These are phyloP conservation scores for Metschnikowia kofuensis DNA, from an alignment of 805 yeast genomes.

Conservation along the genomic window DNA sequence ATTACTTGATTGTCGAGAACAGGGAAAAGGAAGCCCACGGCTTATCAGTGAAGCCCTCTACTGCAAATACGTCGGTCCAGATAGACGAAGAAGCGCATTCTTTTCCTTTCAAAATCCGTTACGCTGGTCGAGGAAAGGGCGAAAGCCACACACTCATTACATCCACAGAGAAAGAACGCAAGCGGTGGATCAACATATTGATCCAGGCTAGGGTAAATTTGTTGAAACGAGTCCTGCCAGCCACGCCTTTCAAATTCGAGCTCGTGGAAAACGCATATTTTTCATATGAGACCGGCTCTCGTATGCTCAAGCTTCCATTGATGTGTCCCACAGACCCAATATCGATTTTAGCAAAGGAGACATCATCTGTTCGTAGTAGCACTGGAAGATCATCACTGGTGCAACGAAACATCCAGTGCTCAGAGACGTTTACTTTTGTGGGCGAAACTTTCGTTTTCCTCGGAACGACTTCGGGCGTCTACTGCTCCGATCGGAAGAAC, in stretches of 20 bases:
- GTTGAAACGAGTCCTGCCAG: slow-evolving; percentile 26
- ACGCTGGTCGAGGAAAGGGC: slow-evolving; percentile 53
- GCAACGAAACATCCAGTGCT: slow-evolving; percentile 40
- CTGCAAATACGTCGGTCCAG: neutral
- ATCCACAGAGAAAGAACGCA: slow-evolving; percentile 47
- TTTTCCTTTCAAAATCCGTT: slow-evolving; percentile 52
- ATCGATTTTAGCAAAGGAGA: slow-evolving; percentile 22
- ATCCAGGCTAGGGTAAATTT: slow-evolving; percentile 44
- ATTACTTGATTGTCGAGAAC: slow-evolving; percentile 51
- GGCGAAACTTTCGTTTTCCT: slow-evolving; percentile 47
- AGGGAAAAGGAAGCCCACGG: slow-evolving; percentile 13
- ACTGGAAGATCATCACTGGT: slow-evolving; percentile 18
- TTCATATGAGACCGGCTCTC: slow-evolving; percentile 57
- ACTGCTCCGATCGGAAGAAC: slow-evolving; percentile 42
- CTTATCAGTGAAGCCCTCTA: neutral
- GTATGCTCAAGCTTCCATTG: slow-evolving; percentile 50
- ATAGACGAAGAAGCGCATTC: slow-evolving; percentile 27
- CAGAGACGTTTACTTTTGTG: slow-evolving; percentile 44
- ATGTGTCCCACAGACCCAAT: slow-evolving; percentile 53
- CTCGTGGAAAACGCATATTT: slow-evolving; percentile 58
- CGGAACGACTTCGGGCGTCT: slow-evolving; percentile 67
- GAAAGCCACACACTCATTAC: slow-evolving; percentile 52
- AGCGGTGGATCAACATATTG: slow-evolving; percentile 55
- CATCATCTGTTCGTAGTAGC: neutral
- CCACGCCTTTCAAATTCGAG: slow-evolving; percentile 54